phyloP scores from a whole-genome alignment of 176 grass and related monocot species.

The Bothriochloa decipiens region DNA sequence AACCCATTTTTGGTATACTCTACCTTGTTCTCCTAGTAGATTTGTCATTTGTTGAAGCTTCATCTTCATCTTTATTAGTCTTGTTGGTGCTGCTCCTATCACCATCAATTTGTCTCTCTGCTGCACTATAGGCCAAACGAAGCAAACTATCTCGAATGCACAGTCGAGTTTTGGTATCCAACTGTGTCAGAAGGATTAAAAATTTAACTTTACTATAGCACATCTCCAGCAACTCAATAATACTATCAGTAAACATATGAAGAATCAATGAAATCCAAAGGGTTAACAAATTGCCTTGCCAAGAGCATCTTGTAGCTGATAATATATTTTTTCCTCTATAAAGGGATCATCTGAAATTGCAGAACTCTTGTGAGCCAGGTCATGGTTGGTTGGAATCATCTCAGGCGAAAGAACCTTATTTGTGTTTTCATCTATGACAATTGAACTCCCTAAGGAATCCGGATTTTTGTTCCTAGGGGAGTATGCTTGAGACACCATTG shows the following conservation, averaged over 20 bases:
- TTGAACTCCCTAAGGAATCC: conserved; percentile 54
- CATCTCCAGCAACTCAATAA: conserved; percentile 1
- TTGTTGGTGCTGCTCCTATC: conserved; percentile 71
- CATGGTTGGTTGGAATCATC: conserved; percentile 37
- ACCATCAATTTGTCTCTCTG: conserved; percentile 71
- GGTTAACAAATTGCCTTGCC: conserved; percentile 53
- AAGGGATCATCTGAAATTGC: conserved; percentile 57
- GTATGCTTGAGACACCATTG: conserved; percentile 44
- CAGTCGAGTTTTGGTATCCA: conserved; percentile 71
- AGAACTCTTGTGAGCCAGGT: conserved; percentile 49
- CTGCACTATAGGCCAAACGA: conserved; percentile 78
- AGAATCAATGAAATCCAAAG: conserved; percentile 21
- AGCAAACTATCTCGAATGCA: conserved; percentile 90
- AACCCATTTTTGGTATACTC: conserved; percentile 8
- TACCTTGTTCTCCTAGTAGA: conserved; percentile 58
- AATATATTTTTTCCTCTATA: conserved; percentile 69
- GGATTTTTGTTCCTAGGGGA: conserved; percentile 51
- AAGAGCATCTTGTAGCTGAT: conserved; percentile 72
- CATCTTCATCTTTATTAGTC: conserved; percentile 61
- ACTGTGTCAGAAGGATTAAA: conserved; percentile 53
- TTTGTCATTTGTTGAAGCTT: conserved; percentile 47
- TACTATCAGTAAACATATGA: conserved; percentile 20
- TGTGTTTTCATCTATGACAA: conserved; percentile 43
- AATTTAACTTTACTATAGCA: conserved; percentile 34
- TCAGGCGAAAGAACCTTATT: conserved; percentile 47